These are phyloP conservation scores for Aspergillus vadensis DNA, from an alignment of 2,329 filamentous ascomycete species.

Conservation along the genomic window DNA sequence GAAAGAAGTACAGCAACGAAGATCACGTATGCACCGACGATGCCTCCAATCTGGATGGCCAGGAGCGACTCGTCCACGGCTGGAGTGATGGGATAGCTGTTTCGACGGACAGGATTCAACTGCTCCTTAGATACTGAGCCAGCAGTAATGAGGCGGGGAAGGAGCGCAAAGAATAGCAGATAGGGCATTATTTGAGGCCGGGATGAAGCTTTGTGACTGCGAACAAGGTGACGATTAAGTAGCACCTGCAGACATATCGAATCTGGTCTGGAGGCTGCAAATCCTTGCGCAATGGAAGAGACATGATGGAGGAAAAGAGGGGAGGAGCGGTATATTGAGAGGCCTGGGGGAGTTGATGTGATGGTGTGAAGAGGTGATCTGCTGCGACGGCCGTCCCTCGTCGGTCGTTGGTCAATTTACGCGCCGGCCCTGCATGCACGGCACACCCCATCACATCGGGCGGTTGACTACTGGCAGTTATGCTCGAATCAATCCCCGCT, in stretches of 20 bases:
- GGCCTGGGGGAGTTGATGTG: slow-evolving; percentile 27
- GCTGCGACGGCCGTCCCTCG: not conserved
- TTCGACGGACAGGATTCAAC: slow-evolving; percentile 3
- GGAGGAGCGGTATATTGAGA: slow-evolving; percentile 23
- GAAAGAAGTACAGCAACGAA: slow-evolving; percentile 73
- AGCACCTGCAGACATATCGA: slow-evolving; percentile 20
- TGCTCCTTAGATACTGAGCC: slow-evolving; percentile 17
- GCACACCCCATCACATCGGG: slow-evolving; percentile 7
- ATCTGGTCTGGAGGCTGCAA: slow-evolving; percentile 29
- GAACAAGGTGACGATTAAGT: slow-evolving; percentile 23
- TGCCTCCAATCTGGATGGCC: slow-evolving; percentile 78
- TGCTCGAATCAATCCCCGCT: not conserved
- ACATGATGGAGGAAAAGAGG: slow-evolving; percentile 24
- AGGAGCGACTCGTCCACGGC: slow-evolving; percentile 66
- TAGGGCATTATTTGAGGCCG: slow-evolving; percentile 15
- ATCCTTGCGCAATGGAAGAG: slow-evolving; percentile 28
- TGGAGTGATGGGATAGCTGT: slow-evolving; percentile 17
- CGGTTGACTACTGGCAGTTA: not conserved
- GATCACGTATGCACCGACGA: slow-evolving; percentile 80
- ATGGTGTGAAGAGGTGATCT: slow-evolving; percentile 26
- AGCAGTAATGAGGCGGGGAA: slow-evolving; percentile 16
- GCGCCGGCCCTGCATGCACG: slow-evolving; percentile 30
- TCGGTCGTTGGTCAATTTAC: slow-evolving; percentile 32
- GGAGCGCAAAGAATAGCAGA: slow-evolving; percentile 13
- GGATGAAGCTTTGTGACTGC: slow-evolving; percentile 3